Conservation (phyloP, 2,329 filamentous ascomycete species). For the Clonostachys chloroleuca region DNA sequence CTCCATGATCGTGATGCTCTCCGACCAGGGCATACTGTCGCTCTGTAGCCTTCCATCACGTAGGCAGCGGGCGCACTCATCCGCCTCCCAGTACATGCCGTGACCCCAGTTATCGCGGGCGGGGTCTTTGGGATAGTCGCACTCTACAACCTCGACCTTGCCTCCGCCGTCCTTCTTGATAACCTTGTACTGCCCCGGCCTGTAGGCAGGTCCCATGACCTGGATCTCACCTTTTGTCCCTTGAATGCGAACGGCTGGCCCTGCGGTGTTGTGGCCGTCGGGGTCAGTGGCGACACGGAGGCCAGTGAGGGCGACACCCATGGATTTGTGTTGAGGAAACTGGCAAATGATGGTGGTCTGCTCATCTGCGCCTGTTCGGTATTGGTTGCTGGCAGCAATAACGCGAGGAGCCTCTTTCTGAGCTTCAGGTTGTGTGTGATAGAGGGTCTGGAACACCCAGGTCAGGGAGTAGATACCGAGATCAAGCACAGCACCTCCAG, state of each 20-base stretch:
- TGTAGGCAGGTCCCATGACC: constrained; percentile 67
- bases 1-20: constrained; percentile 85
- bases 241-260: constrained; percentile 73
- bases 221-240: constrained; percentile 80
- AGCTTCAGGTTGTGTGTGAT: constrained; percentile 69
- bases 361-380: constrained; percentile 72
- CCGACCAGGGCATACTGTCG: constrained; percentile 62
- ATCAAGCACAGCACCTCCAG: constrained; percentile 78
- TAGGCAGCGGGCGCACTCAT: constrained; percentile 71
- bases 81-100: constrained; percentile 88
- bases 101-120: constrained; percentile 53
- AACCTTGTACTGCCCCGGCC: constrained; percentile 61
- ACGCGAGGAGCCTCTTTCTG: constrained; percentile 67
- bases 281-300: constrained; percentile 60
- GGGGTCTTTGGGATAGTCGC: constrained; percentile 46
- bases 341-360: constrained; percentile 72
- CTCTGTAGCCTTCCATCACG: constrained; percentile 76
- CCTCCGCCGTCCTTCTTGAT: constrained; percentile 47
- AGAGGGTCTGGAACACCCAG: constrained; percentile 87
- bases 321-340: constrained; percentile 65
- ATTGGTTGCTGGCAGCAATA: constrained; percentile 65
- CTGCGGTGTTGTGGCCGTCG: constrained; percentile 52
- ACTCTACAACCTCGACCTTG: constrained; percentile 44
- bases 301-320: constrained; percentile 68
- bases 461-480: constrained; percentile 85